phyloP scores from a whole-genome alignment of 2,329 filamentous ascomycete species.

The Paramyrothecium sp. region DNA sequence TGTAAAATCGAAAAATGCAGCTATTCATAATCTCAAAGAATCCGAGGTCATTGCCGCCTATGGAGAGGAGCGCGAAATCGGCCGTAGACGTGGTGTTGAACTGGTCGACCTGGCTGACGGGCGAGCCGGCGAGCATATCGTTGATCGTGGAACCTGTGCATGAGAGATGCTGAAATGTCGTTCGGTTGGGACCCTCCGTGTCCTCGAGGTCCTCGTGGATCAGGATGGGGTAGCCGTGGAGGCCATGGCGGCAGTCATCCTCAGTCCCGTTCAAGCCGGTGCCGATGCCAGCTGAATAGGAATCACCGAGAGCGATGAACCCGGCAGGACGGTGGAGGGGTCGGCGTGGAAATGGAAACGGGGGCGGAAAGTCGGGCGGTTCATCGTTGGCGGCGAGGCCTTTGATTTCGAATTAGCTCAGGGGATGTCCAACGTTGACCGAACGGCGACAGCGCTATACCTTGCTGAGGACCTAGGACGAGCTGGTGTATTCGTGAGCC shows the following conservation, averaged over 20 bases:
- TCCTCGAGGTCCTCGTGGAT: slow-evolving; percentile 34
- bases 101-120: slow-evolving; percentile 38
- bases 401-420: background rate
- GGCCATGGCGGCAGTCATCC: slow-evolving; percentile 39
- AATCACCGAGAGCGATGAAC: slow-evolving; percentile 44
- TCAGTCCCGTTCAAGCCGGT: slow-evolving; percentile 39
- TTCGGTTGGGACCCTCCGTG: slow-evolving; percentile 19
- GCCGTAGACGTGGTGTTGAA: slow-evolving; percentile 34
- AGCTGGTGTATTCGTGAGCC: background rate
- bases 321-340: slow-evolving; percentile 19
- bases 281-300: slow-evolving; percentile 47
- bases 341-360: slow-evolving; percentile 7
- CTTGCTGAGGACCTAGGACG: background rate
- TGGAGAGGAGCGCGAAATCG: slow-evolving; percentile 44
- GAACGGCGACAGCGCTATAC: background rate
- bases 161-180: slow-evolving; percentile 42
- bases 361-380: background rate
- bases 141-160: slow-evolving; percentile 43
- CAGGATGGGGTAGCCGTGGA: slow-evolving; percentile 39
- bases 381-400: background rate
- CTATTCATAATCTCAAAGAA: slow-evolving; percentile 50
- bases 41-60: slow-evolving; percentile 48
- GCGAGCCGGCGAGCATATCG: slow-evolving; percentile 34
- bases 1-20: slow-evolving; percentile 49
- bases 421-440: background rate